Base-by-base conservation (phyloP, 2,329 filamentous ascomycete genomes). In the Moelleriella libera region DNA sequence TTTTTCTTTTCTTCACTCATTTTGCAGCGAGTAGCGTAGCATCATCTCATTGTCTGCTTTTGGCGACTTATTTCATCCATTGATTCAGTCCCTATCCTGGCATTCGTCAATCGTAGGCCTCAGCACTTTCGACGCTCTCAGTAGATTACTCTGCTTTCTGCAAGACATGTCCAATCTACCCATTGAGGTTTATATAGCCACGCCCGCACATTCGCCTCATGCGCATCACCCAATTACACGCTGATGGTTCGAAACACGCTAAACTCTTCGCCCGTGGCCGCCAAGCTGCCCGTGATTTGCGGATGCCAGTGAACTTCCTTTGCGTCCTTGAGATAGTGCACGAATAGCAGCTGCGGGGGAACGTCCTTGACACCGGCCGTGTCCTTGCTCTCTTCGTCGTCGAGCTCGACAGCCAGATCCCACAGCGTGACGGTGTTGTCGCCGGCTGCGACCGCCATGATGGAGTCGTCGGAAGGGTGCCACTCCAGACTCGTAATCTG, bases 221-320 rank as follows among this genome's bases (percentile, higher is more conserved):
- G 8, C 7, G 32, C 7, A 37, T 37, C 12, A 7, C 30, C 30
- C 14, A 40, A 43, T 63, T 74, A 89, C 48, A 89, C 84, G 62
- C 83, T 88, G 60, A 90, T 90, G 2, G 85, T 89, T 63, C 85
- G 82, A 67, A 89, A 86, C 45, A 88, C 80, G 60, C 83, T 86
- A 66, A 98, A 96, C 65, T 82, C 82, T 59, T 88, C 84, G 8
- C 92, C 92, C 1, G 92, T 98, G 2, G 88, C 88, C 67, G 97
- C 82, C 51, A 97, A 68, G 34, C 81, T 82, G 31, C 92, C 92
- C 1, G 88, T 85, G 62, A 97, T 95, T 70, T 98, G 92, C 34
- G 85, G 85, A 68, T 97, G 90, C 90, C 92, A 98, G 68, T 98
- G 92, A 39, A 89, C 70, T 68, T 98, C 92, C 76, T 96, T 97